Evolutionary conservation across 2,329 filamentous ascomycete species (phyloP).

Genomic region (Anthostomella pinea): DNA sequence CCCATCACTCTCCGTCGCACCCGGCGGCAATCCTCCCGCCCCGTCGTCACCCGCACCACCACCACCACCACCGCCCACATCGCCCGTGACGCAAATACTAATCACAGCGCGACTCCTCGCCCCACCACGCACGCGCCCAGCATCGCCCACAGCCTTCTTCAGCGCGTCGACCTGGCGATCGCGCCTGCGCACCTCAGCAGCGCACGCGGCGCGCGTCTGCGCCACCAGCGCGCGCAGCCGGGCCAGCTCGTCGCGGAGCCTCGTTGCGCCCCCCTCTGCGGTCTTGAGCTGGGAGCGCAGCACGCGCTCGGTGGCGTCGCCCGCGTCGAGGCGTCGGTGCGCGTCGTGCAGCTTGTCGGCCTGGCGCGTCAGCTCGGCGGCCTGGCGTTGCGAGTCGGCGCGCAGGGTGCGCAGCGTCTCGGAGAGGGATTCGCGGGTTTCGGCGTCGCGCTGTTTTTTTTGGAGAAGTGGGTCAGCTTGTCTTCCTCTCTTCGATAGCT

Average conservation of each 20-base stretch:
- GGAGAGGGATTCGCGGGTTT: conserved; percentile 80
- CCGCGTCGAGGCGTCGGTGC: conserved; percentile 53
- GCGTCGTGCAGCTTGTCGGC: conserved; percentile 53
- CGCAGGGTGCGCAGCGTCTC: conserved; percentile 74
- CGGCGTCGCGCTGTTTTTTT: conserved; percentile 70
- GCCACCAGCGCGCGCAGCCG: conserved; percentile 75
- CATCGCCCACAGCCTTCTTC: conserved; percentile 80
- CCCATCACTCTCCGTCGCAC: conserved; percentile 45
- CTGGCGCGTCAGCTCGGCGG: conserved; percentile 62
- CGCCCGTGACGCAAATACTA: conserved; percentile 55
- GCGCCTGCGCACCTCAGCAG: conserved; percentile 85
- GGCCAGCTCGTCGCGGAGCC: conserved; percentile 79
- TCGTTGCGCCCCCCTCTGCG: conserved; percentile 70
- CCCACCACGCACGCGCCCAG: conserved; percentile 58
- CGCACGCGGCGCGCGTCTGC: conserved; percentile 82
- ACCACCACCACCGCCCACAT: conserved; percentile 57
- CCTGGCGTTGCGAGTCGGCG: conserved; percentile 70
- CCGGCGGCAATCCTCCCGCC: conserved; percentile 25
- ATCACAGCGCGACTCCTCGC: conserved; percentile 53
- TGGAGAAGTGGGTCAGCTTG: conserved; percentile 11
- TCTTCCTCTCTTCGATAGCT: too few relatives aligned
- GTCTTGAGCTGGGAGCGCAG: conserved; percentile 67
- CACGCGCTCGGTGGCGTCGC: conserved; percentile 69
- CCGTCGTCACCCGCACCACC: conserved; percentile 48
- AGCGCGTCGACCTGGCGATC: conserved; percentile 85